phyloP scores from a whole-genome alignment of 768 basidiomycete species.

The Strobilomyces confusus region DNA sequence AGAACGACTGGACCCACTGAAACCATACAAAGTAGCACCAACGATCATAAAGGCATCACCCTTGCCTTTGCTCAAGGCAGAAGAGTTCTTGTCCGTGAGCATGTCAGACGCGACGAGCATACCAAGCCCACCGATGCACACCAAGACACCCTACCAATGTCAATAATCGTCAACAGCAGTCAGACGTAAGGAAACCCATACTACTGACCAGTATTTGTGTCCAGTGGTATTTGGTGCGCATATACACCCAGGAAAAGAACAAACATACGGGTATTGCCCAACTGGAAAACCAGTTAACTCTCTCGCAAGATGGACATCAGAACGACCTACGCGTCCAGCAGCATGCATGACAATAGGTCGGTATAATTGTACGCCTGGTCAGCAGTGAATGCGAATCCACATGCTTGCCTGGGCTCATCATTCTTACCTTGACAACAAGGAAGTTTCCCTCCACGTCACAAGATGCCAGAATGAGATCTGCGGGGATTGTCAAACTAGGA shows the following conservation, averaged over 20 bases:
- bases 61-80: conserved; percentile 60
- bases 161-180: background rate
- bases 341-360: conserved; percentile 83
- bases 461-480: conserved; percentile 73
- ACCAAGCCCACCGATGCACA: conserved; percentile 74
- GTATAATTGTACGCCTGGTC: conserved; percentile 78
- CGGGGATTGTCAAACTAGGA: conserved; percentile 2
- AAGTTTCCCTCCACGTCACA: conserved; percentile 91
- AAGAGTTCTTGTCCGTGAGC: conserved; percentile 72
- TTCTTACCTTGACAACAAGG: conserved; percentile 76
- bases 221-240: conserved; percentile 78
- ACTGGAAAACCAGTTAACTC: conserved; percentile 31
- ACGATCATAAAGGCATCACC: conserved; percentile 86
- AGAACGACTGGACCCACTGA: conserved; percentile 50
- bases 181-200: background rate
- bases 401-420: background rate
- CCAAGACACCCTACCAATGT: conserved; percentile 54
- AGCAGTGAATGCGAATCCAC: background rate
- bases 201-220: conserved; percentile 67
- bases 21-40: conserved; percentile 82
- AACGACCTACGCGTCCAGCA: conserved; percentile 72
- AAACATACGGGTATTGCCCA: conserved; percentile 90
- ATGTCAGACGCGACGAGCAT: conserved; percentile 78
- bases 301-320: background rate
- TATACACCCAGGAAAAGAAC: conserved; percentile 79